Conservation (phyloP, 2,329 filamentous ascomycete genomes). For the Calonectria ilicicola region DNA sequence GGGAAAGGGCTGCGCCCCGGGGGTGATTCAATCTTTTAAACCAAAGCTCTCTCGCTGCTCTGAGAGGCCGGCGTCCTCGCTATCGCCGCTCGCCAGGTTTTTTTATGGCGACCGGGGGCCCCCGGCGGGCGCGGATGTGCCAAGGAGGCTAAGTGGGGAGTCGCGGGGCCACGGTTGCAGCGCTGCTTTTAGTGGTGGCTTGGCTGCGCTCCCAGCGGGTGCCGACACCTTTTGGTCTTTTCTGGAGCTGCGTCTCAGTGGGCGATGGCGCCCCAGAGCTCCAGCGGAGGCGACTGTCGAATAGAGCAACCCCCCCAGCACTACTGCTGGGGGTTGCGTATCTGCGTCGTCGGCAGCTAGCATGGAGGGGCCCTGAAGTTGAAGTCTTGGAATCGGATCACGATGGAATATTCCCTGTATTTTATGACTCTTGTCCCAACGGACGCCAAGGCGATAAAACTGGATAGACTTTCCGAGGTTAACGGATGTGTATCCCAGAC, state of each 20-base stretch:
- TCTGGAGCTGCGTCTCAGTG: neutral
- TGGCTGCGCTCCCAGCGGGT: slow-evolving; percentile 12
- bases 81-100: slow-evolving; percentile 21
- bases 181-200: slow-evolving; percentile 28
- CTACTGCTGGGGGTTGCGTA: neutral
- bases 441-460: neutral
- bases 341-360: neutral
- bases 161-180: slow-evolving; percentile 30
- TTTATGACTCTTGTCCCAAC: neutral
- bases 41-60: neutral
- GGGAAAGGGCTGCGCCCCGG: slow-evolving; percentile 5
- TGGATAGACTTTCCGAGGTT: neutral
- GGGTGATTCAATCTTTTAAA: slow-evolving; percentile 23
- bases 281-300: neutral
- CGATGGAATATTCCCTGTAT: neutral
- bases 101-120: slow-evolving; percentile 12
- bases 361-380: slow-evolving; percentile 3
- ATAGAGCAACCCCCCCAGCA: neutral
- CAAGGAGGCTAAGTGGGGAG: slow-evolving; percentile 38
- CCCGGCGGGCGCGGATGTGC: slow-evolving; percentile 28
- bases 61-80: slow-evolving; percentile 4
- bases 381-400: slow-evolving; percentile 2
- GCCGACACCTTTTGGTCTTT: neutral
- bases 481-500: neutral
- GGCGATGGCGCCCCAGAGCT: neutral